Base-by-base conservation (phyloP, 345 rosid species). In the Eucalyptus victrix region DNA sequence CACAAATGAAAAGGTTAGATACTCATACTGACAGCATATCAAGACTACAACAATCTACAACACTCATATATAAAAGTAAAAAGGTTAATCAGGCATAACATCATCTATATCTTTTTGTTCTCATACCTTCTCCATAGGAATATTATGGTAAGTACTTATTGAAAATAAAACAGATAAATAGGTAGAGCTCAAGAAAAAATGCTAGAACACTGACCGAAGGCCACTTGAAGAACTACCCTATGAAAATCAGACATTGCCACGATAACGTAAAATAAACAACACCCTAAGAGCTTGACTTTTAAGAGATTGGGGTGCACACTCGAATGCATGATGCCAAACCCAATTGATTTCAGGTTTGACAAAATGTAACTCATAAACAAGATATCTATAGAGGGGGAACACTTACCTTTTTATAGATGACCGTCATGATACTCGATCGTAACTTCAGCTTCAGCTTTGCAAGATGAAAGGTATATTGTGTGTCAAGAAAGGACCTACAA, bases 401-500 rank as follows among this genome's bases (percentile, higher is more conserved):
- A 89, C 53, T 49, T 94, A 96, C 99, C 99, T 97, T 97, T 40
- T 90, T 92, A 89, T 96, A 97, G 69, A 97, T 95, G 88, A 94
- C 88, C 88, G 95, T 96, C 99, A 96, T 97, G 49, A 97, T 96
- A 91, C 99, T 94, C 80, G 97, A 95, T 83, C 99, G 92, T 86
- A 97, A 93, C 93, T 93, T 97, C 86, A 97, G 94, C 93, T 94
- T 96, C 90, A 97, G 93, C 94, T 96, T 97, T 42, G 96, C 91
- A 83, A 97, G 95, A 90, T 90, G 96, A 90, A 92, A 95, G 44
- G 95, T 87, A 91, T 96, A 97, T 88, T 97, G 99, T 67, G 99
- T 95, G 93, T 97, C 99, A 87, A 94, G 94, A 88, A 97, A 95
- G 86, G 99, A 97, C 92, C 99, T 97, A 96, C 92, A 92, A 88